Evolutionary conservation across 768 basidiomycete genomes (phyloP), one percentile per base, ranked within the genome.

Genomic region (Gymnopilus dilepis): DNA sequence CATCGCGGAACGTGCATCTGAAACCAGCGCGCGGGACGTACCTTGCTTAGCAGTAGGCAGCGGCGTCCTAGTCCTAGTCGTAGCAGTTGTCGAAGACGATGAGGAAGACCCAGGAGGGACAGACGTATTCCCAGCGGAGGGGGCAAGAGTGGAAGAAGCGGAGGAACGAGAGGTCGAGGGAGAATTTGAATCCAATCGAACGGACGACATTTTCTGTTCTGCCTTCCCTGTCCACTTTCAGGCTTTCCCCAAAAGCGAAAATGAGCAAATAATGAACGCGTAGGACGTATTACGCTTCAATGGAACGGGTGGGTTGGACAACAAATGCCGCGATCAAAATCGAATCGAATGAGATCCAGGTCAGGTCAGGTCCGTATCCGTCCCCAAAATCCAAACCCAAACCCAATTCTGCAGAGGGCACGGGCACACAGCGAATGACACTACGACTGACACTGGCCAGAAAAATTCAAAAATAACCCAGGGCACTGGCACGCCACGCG

Each of bases 11-110:
- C 26, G 54, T 30, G 40, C 3, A 41, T n/a, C 3, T 17, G 2
- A 55, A 24, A 28, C 6, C 17, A 13, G n/a, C n/a, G 42, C 22
- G 8, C 12, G 54, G 17, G 24, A 56, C 56, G 41, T 19, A 56
- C 56, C 56, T 56, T 45, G 40, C 19, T 30, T 45, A 45, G 56
- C 56, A 45, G 56, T 45, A 30, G 56, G 47, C 13, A 50, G 47
- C 34, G 34, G 8, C 34, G 34, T 11, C 15, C 34, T 37, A 9
- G 2, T 37, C 34, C 15, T 9, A 15, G 34, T n/a, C n/a, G n/a
- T n/a, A n/a, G n/a, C n/a, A n/a, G 2, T 37, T 37, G 33, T 34
- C 6, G 3, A 28, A 26, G 19, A 24, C 2, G 19, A 45, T 19
- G 24, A 12, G 43, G 22, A 7, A 22, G 24, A 45, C n/a, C n/a